Evolutionary conservation across 768 basidiomycete genomes (phyloP).

Genomic region (Mycena chlorophos): DNA sequence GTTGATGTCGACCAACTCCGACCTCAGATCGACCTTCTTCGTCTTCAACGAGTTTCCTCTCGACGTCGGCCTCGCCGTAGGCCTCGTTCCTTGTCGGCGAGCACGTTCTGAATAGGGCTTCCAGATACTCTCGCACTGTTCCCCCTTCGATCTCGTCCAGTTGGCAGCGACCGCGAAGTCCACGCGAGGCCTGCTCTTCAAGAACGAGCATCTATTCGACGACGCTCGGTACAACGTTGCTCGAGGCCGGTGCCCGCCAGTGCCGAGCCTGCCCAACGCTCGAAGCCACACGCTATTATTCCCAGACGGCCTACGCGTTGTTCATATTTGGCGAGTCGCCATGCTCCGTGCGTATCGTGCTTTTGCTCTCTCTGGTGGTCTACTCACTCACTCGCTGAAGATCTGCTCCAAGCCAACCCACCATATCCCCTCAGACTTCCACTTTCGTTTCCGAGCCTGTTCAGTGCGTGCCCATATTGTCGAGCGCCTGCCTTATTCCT

Average conservation of each 20-base stretch:
- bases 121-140: not conserved
- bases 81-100: not conserved
- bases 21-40: no score
- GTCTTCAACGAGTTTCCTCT: not conserved
- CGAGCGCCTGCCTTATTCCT: no score
- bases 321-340: not conserved
- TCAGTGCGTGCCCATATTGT: no score
- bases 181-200: not conserved
- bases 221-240: not conserved
- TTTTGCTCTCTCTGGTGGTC: no score
- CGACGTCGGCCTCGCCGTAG: not conserved
- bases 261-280: not conserved
- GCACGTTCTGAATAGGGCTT: no score
- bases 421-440: no score
- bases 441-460: no score
- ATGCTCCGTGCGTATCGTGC: not conserved
- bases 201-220: not conserved
- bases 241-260: not conserved
- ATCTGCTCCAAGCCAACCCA: no score
- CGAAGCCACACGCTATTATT: not conserved
- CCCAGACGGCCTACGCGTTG: not conserved
- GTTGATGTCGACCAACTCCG: no score
- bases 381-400: no score
- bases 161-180: not conserved
- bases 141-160: not conserved